Conservation (phyloP, 495 filamentous ascomycete genomes). For the Talaromyces wortmannii region DNA sequence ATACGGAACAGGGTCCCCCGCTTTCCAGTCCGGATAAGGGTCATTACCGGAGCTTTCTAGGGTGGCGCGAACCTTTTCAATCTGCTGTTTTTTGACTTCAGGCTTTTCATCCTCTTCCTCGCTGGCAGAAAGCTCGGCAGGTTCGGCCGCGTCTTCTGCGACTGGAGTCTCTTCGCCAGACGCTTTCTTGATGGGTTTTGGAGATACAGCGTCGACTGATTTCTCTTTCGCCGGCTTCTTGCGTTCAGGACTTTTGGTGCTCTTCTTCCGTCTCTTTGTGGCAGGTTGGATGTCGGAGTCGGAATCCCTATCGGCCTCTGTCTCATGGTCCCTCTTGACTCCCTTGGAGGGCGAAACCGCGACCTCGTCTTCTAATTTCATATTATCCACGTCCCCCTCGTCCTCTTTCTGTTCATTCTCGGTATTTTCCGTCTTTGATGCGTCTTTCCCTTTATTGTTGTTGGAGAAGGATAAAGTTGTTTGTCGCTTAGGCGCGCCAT, state of each 20-base stretch:
- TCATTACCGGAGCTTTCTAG: slow-evolving; percentile 61
- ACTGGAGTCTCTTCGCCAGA: slow-evolving; percentile 27
- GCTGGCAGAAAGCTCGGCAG: slow-evolving; percentile 41
- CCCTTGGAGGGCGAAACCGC: slow-evolving; percentile 3
- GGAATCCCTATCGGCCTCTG: slow-evolving; percentile 33
- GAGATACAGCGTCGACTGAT: slow-evolving; percentile 12
- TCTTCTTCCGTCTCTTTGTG: slow-evolving; percentile 30
- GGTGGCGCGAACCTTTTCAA: slow-evolving; percentile 77
- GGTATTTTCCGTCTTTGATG: slow-evolving; percentile 4
- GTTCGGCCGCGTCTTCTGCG: slow-evolving; percentile 33
- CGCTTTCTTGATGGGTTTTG: slow-evolving; percentile 21
- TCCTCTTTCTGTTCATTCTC: slow-evolving; percentile 20
- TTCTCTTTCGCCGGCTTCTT: slow-evolving; percentile 12
- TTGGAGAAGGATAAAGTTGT: slow-evolving; percentile 62
- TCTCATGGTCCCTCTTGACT: slow-evolving; percentile 33
- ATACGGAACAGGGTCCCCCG: slow-evolving; percentile 84
- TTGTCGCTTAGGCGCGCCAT: slow-evolving; percentile 56
- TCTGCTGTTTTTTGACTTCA: slow-evolving; percentile 64
- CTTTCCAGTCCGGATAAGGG: slow-evolving; percentile 90
- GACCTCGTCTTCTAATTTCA: slow-evolving; percentile 1
- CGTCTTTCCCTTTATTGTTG: slow-evolving; percentile 21
- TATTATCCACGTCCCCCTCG: slow-evolving; percentile 32
- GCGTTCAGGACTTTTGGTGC: slow-evolving; percentile 14
- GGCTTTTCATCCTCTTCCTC: slow-evolving; percentile 68
- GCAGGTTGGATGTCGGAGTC: slow-evolving; percentile 48